These are phyloP conservation scores for Arabidopsis lyrata DNA, from an alignment of 441 rosid species.

Conservation along the genomic window DNA sequence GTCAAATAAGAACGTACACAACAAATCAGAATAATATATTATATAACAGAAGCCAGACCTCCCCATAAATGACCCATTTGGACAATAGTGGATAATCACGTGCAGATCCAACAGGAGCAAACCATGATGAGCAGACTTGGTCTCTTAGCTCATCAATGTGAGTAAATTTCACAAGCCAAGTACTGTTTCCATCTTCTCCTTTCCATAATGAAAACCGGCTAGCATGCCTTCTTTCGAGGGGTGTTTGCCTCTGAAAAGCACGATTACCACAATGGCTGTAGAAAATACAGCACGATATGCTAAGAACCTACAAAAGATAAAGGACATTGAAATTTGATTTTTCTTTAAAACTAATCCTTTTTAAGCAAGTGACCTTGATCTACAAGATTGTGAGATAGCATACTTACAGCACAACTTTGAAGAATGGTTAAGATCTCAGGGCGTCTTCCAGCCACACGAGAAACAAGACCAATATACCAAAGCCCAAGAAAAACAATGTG, in stretches of 20 bases:
- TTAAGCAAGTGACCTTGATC: slow-evolving; percentile 24
- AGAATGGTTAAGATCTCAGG: slow-evolving; percentile 90
- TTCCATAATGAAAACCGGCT: slow-evolving; percentile 78
- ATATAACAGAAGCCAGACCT: slow-evolving; percentile 59
- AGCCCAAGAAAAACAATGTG: slow-evolving; percentile 88
- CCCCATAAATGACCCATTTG: slow-evolving; percentile 98
- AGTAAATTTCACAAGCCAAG: slow-evolving; percentile 77
- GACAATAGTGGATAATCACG: slow-evolving; percentile 97
- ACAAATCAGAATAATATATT: slow-evolving; percentile 15
- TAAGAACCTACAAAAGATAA: slow-evolving; percentile 74
- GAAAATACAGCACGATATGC: slow-evolving; percentile 96
- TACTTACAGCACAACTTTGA: slow-evolving; percentile 93
- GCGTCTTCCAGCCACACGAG: slow-evolving; percentile 94
- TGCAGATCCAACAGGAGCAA: slow-evolving; percentile 99
- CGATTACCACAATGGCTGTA: slow-evolving; percentile 98
- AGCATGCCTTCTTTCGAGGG: slow-evolving; percentile 59
- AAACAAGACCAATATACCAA: slow-evolving; percentile 92
- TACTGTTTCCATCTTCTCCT: slow-evolving; percentile 67
- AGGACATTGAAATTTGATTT: neutral
- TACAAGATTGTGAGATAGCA: slow-evolving; percentile 10
- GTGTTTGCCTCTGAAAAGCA: slow-evolving; percentile 72
- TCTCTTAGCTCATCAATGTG: slow-evolving; percentile 89
- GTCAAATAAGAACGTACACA: slow-evolving; percentile 1
- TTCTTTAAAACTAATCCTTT: neutral
- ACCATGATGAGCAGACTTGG: slow-evolving; percentile 98